Percentiles rank a stretch among this genome's conserved stretches.
These are phyloP conservation scores for Phytopythium chamaehyphon DNA, from an alignment of 352 stramenopile species.

Conservation along the genomic window DNA sequence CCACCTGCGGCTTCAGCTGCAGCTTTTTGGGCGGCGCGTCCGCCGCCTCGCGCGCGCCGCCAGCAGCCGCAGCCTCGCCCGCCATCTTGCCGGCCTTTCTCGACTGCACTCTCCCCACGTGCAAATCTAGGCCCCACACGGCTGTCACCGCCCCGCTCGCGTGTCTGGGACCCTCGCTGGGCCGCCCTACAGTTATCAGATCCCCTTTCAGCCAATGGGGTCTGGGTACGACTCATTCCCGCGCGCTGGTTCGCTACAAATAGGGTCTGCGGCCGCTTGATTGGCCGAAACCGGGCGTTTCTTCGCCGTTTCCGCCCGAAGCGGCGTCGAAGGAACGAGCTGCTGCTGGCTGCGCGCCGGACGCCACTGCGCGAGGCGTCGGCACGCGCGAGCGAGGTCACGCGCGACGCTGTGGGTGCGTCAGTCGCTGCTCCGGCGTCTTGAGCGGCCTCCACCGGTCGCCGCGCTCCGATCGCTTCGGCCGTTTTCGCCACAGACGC, in stretches of 20 bases:
- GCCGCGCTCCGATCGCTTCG: no score
- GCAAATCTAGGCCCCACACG: not conserved
- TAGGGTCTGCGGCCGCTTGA: conserved; percentile 1
- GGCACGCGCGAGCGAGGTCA: not conserved
- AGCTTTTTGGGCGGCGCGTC: conserved; percentile 40
- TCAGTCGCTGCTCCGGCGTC: not conserved
- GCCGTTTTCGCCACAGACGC: no score
- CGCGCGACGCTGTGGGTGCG: not conserved
- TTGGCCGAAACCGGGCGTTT: conserved; percentile 16
- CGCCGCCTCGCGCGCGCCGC: conserved; percentile 15
- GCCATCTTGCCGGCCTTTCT: conserved; percentile 19
- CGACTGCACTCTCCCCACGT: not conserved
- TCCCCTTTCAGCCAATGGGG: conserved; percentile 1
- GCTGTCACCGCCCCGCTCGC: not conserved
- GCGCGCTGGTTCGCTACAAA: not conserved
- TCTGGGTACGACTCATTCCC: no score
- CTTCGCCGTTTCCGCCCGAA: not conserved
- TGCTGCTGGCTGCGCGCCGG: no score
- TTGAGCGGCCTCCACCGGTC: not conserved
- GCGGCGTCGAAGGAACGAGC: not conserved
- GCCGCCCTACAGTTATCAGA: not conserved
- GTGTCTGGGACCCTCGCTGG: not conserved
- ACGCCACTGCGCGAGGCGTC: not conserved
- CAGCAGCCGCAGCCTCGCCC: conserved; percentile 22
- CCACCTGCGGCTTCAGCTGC: conserved; percentile 70